Evolutionary conservation across 192 early-diverging fungal species (phyloP).

Genomic region (Backusella macrospora): DNA sequence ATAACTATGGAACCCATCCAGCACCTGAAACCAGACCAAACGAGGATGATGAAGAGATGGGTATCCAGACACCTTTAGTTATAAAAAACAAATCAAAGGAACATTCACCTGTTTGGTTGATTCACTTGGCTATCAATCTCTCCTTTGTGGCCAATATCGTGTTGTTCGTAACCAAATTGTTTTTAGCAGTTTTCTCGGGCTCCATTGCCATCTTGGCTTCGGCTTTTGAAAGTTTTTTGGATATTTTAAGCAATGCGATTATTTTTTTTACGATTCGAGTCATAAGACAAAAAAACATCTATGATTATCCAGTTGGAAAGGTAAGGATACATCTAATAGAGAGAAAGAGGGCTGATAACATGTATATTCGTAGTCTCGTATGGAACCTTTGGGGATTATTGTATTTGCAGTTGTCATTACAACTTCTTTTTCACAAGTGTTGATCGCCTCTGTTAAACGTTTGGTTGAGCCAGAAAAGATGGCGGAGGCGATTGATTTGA

Average conservation of each 20-base stretch:
- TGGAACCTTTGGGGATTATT: slow-evolving; percentile 77
- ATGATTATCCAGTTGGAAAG: slow-evolving; percentile 65
- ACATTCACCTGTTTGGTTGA: slow-evolving; percentile 18
- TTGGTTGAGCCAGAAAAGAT: slow-evolving; percentile 35
- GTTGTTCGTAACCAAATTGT: slow-evolving; percentile 64
- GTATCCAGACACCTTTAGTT: neutral
- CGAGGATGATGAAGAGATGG: slow-evolving; percentile 32
- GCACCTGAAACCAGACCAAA: slow-evolving; percentile 45
- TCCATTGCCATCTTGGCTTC: slow-evolving; percentile 73
- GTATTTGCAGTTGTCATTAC: slow-evolving; percentile 71
- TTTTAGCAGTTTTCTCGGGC: slow-evolving; percentile 60
- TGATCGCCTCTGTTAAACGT: slow-evolving; percentile 52
- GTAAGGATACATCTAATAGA: slow-evolving; percentile 56
- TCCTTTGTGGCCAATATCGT: slow-evolving; percentile 65
- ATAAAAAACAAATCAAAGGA: neutral
- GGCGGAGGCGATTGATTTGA: slow-evolving; percentile 54
- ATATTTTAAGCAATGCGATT: slow-evolving; percentile 55
- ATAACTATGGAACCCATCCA: neutral
- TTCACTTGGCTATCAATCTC: slow-evolving; percentile 70
- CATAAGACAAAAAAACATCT: slow-evolving; percentile 46
- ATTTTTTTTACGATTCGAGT: slow-evolving; percentile 57
- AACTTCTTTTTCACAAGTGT: slow-evolving; percentile 66
- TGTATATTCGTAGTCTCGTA: slow-evolving; percentile 60
- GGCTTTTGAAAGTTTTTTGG: slow-evolving; percentile 69
- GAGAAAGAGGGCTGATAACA: too few relatives aligned